Percentiles rank a stretch among this genome's conserved stretches.
phyloP scores from a whole-genome alignment of 768 basidiomycete genomes.

The Podaxis sp. region DNA sequence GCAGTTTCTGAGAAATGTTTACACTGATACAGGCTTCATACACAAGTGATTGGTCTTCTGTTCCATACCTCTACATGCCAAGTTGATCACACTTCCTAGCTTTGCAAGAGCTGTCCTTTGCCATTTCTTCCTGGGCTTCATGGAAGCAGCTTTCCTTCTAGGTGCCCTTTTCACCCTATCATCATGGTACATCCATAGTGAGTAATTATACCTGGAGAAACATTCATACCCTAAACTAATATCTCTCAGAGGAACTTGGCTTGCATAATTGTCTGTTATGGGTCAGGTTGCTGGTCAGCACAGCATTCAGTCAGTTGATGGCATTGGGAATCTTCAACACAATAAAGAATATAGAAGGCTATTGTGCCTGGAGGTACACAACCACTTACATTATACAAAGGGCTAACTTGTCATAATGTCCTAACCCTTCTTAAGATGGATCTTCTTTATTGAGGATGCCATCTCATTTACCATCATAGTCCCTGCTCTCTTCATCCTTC shows the following conservation, averaged over 20 bases:
- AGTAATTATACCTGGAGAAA: neutral
- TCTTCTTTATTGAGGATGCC: slow-evolving; percentile 43
- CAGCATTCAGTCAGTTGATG: slow-evolving; percentile 50
- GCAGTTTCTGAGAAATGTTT: neutral
- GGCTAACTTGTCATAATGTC: too few relatives aligned
- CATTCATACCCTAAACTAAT: neutral
- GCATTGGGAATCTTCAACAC: slow-evolving; percentile 42
- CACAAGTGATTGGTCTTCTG: neutral
- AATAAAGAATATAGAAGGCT: slow-evolving; percentile 45
- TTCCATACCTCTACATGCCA: neutral
- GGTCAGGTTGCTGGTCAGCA: slow-evolving; percentile 45
- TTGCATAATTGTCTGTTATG: slow-evolving; percentile 39
- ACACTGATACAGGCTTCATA: neutral
- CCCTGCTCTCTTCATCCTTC: slow-evolving; percentile 38
- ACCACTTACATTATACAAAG: neutral
- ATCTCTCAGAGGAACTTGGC: slow-evolving; percentile 34
- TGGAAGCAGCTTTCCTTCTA: slow-evolving; percentile 45
- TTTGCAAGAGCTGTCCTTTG: slow-evolving; percentile 38
- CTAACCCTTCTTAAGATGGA: slow-evolving; percentile 29
- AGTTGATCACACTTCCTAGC: slow-evolving; percentile 15
- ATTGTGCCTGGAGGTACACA: slow-evolving; percentile 47
- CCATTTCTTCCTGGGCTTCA: slow-evolving; percentile 51
- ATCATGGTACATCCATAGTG: slow-evolving; percentile 19
- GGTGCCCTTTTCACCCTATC: slow-evolving; percentile 32
- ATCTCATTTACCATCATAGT: slow-evolving; percentile 21